Percentiles rank a stretch among this genome's conserved stretches.
phyloP scores from a whole-genome alignment of 2,329 filamentous ascomycete genomes.

The Aspergillus tanneri region DNA sequence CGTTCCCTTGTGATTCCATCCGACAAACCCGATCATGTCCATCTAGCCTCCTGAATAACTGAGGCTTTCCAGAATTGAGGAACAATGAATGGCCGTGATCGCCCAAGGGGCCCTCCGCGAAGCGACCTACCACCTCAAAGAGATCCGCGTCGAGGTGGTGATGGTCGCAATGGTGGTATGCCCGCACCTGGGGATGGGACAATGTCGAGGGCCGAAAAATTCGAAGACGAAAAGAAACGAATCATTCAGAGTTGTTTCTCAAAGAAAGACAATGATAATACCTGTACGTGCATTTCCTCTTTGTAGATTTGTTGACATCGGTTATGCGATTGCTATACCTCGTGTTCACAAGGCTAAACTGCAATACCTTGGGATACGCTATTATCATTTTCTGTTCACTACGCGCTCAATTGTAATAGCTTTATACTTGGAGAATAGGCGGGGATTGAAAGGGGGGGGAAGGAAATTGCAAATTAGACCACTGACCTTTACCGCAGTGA shows the following conservation, averaged over 20 bases:
- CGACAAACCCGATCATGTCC: conserved; percentile 33
- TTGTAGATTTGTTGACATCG: conserved; percentile 11
- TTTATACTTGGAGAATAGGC: background rate
- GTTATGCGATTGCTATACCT: conserved; percentile 7
- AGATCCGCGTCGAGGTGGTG: conserved; percentile 34
- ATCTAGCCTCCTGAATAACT: conserved; percentile 32
- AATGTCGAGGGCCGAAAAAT: conserved; percentile 68
- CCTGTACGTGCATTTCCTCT: conserved; percentile 59
- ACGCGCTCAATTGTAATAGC: background rate
- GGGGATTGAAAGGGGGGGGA: background rate
- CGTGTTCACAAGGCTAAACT: background rate
- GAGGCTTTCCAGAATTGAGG: conserved; percentile 20
- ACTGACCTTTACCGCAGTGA: conserved; percentile 52
- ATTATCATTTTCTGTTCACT: background rate
- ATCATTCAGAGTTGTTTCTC: conserved; percentile 94
- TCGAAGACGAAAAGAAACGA: conserved; percentile 93
- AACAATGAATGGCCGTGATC: conserved; percentile 37
- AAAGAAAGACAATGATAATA: conserved; percentile 84
- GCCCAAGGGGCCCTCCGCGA: conserved; percentile 34
- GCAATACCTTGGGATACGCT: background rate
- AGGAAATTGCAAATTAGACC: background rate
- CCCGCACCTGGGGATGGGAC: conserved; percentile 28
- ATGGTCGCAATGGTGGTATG: conserved; percentile 34
- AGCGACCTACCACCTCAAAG: conserved; percentile 30
- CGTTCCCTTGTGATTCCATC: conserved; percentile 16